Conservation (phyloP, 345 rosid genomes). For the Citrus sp. region DNA sequence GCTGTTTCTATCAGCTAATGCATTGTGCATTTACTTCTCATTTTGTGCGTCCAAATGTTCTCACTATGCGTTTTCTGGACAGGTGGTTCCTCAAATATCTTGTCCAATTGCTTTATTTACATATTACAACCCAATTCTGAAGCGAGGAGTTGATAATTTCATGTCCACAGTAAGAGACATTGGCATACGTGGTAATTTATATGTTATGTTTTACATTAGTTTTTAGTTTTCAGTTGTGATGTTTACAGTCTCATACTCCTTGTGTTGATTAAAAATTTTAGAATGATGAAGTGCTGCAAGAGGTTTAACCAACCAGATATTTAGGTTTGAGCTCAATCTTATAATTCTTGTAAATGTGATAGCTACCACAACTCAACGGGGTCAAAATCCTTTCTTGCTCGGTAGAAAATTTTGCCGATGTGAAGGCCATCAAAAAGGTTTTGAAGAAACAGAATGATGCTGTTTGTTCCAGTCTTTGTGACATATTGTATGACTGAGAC, state of each 20-base stretch:
- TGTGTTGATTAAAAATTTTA: not conserved
- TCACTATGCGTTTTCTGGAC: slow-evolving; percentile 11
- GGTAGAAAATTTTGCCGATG: not conserved
- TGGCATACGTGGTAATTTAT: slow-evolving; percentile 65
- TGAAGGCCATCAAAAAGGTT: not conserved
- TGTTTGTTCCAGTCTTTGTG: not conserved
- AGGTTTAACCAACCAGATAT: not conserved
- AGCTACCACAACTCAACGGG: not conserved
- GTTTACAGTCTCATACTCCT: not conserved
- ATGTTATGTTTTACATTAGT: slow-evolving; percentile 2
- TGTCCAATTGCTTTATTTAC: slow-evolving; percentile 83
- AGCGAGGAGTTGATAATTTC: slow-evolving; percentile 67
- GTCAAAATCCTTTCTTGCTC: not conserved
- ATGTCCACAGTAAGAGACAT: slow-evolving; percentile 57
- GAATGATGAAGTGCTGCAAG: not conserved
- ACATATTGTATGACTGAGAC: not conserved
- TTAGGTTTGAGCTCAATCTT: not conserved
- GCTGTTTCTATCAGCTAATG: not conserved
- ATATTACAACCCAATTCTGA: slow-evolving; percentile 81
- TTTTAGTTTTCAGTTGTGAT: slow-evolving; percentile 2
- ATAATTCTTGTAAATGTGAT: not conserved
- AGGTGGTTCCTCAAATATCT: slow-evolving; percentile 79
- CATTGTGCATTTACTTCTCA: not conserved
- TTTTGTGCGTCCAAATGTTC: not conserved
- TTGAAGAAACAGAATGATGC: not conserved